Percentiles rank a stretch among this genome's conserved stretches.
Conservation (phyloP, 2,329 filamentous ascomycete species). For the Chrysosporium keratinophilum region DNA sequence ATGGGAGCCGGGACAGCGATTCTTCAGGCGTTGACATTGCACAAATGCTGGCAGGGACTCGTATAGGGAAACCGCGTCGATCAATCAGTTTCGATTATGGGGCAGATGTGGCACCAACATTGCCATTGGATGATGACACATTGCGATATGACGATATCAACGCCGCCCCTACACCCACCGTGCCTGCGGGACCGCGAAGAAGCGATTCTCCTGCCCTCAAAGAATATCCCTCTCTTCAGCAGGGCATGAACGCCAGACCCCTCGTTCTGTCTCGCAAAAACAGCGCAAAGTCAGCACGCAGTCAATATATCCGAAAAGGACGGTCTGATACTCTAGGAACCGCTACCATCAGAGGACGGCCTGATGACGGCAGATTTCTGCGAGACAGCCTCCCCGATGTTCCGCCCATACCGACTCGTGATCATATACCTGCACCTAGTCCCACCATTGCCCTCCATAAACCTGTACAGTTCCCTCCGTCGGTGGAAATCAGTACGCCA, state of each 20-base stretch:
- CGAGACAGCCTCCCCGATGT: conserved; percentile 24
- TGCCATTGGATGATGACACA: neutral
- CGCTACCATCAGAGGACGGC: conserved; percentile 24
- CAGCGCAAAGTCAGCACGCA: conserved; percentile 36
- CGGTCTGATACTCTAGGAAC: conserved; percentile 34
- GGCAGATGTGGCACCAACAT: conserved; percentile 15
- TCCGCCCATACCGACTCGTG: conserved; percentile 37
- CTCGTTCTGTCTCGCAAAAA: conserved; percentile 32
- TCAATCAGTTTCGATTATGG: conserved; percentile 39
- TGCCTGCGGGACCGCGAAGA: conserved; percentile 67
- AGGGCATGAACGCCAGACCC: conserved; percentile 23
- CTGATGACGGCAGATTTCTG: conserved; percentile 24
- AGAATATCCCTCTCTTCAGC: conserved; percentile 23
- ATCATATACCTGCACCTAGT: conserved; percentile 44
- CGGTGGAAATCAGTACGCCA: conserved; percentile 34
- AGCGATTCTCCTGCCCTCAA: conserved; percentile 32
- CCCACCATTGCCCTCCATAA: conserved; percentile 46
- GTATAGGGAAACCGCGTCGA: conserved; percentile 28
- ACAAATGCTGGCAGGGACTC: conserved; percentile 34
- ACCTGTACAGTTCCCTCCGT: conserved; percentile 23
- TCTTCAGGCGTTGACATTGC: conserved; percentile 68
- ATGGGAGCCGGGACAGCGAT: conserved; percentile 63
- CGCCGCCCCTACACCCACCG: conserved; percentile 73
- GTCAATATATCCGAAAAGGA: conserved; percentile 28
- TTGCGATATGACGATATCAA: conserved; percentile 48